A percentile compares a stretch with the other conserved stretches of the same genome.
These are phyloP conservation scores for Ogataea philodendri DNA, from an alignment of 805 yeast genomes.

Conservation along the genomic window DNA sequence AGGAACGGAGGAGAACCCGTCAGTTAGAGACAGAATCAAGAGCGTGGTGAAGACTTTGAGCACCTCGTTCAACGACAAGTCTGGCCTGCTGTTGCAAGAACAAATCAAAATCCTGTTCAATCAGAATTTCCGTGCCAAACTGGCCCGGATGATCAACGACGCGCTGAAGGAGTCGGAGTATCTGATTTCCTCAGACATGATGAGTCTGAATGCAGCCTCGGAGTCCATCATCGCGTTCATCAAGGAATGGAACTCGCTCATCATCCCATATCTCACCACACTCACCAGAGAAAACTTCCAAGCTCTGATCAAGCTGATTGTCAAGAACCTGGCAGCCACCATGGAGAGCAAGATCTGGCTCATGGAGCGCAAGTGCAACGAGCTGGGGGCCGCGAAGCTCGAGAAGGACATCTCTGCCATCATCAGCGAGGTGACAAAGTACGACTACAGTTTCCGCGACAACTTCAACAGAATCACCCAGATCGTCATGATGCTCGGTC, in stretches of 20 bases:
- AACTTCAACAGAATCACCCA: constrained; percentile 81
- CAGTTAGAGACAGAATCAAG: constrained; percentile 27
- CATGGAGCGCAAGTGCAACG: constrained; percentile 67
- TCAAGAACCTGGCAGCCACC: constrained; percentile 51
- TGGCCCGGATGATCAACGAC: constrained; percentile 35
- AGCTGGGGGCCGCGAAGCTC: constrained; percentile 75
- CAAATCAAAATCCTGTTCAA: constrained; percentile 42
- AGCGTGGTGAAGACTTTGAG: constrained; percentile 22
- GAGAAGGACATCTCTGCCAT: constrained; percentile 79
- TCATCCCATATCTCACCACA: constrained; percentile 56
- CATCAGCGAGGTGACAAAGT: constrained; percentile 70
- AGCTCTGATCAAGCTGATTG: constrained; percentile 47
- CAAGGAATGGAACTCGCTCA: constrained; percentile 59
- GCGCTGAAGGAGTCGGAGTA: constrained; percentile 41
- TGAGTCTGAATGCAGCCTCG: constrained; percentile 15
- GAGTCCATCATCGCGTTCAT: constrained; percentile 48
- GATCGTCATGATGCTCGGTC: constrained; percentile 73
- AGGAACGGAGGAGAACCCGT: constrained; percentile 19
- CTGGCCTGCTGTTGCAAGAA: constrained; percentile 42
- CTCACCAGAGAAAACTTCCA: constrained; percentile 43
- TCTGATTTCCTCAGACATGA: constrained; percentile 30
- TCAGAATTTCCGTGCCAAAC: constrained; percentile 36
- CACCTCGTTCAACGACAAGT: constrained; percentile 24
- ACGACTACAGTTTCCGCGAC: constrained; percentile 71
- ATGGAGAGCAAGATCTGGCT: constrained; percentile 69